These are phyloP conservation scores for Arachis hypogaea DNA, from an alignment of 306 rosid genomes.

Conservation along the genomic window DNA sequence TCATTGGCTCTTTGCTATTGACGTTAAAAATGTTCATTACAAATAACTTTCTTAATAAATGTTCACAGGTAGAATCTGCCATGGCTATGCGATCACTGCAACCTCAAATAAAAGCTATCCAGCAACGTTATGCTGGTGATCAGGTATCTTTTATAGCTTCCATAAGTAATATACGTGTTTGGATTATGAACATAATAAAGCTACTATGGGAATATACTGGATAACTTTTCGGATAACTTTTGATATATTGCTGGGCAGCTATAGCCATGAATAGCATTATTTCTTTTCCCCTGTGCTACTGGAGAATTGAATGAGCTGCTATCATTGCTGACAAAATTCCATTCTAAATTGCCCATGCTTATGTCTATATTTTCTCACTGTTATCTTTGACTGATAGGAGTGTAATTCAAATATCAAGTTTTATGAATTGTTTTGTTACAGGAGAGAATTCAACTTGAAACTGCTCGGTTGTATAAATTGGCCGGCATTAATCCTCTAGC, in stretches of 20 bases:
- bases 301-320: conserved; percentile 20
- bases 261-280: neutral
- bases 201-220: conserved; percentile 14
- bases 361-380: conserved; percentile 25
- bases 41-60: conserved; percentile 10
- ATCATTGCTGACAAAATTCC: conserved; percentile 13
- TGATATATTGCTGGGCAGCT: conserved; percentile 11
- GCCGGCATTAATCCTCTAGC: conserved; percentile 97
- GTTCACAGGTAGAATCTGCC: conserved; percentile 83
- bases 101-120: conserved; percentile 89
- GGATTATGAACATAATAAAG: neutral
- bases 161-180: neutral
- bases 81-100: conserved; percentile 92
- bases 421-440: conserved; percentile 47
- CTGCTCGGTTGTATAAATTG: conserved; percentile 85
- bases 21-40: neutral
- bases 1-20: neutral
- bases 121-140: conserved; percentile 84
- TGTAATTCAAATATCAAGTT: conserved; percentile 34
- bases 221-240: conserved; percentile 24
- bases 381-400: neutral
- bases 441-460: conserved; percentile 96
- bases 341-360: neutral
- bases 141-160: conserved; percentile 59
- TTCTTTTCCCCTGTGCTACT: neutral